A percentile compares a stretch with the other conserved stretches of the same genome.
phyloP scores from a whole-genome alignment of 1,284 basidiomycete genomes.

The Entoloma clypeatum region DNA sequence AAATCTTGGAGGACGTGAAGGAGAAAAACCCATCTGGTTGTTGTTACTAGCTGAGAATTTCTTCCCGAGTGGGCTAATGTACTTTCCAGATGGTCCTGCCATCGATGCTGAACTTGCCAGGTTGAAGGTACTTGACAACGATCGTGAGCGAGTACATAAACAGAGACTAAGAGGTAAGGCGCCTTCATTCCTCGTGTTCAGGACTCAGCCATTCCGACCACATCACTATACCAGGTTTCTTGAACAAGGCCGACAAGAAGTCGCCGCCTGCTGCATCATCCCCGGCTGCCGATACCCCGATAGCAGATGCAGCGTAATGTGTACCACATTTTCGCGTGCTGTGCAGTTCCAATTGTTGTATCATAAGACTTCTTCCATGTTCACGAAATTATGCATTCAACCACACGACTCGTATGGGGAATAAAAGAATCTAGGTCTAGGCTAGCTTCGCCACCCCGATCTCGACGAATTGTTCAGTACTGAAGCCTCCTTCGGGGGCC shows the following conservation, averaged over 20 bases:
- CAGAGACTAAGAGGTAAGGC: slow-evolving; percentile 68
- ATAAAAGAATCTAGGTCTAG: no score
- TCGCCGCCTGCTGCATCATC: neutral
- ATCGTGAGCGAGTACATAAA: slow-evolving; percentile 59
- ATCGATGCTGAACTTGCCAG: slow-evolving; percentile 60
- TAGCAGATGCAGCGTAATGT: neutral
- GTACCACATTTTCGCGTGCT: neutral
- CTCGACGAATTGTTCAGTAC: slow-evolving; percentile 61
- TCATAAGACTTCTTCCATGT: neutral
- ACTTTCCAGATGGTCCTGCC: slow-evolving; percentile 46
- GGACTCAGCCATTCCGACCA: neutral
- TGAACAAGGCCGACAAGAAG: slow-evolving; percentile 26
- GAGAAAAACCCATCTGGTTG: slow-evolving; percentile 57
- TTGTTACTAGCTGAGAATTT: slow-evolving; percentile 1
- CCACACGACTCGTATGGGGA: neutral
- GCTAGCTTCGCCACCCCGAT: slow-evolving; percentile 38
- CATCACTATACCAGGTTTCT: slow-evolving; percentile 22
- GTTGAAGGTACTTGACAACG: slow-evolving; percentile 57
- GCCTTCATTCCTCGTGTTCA: neutral
- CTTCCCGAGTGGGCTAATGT: neutral
- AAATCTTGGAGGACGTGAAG: slow-evolving; percentile 58
- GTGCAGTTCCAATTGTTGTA: neutral
- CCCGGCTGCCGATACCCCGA: neutral
- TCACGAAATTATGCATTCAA: neutral
- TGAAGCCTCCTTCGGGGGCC: slow-evolving; percentile 54